Conservation (phyloP, 139 green algal genomes). For the Tetradesmus obliquus region DNA sequence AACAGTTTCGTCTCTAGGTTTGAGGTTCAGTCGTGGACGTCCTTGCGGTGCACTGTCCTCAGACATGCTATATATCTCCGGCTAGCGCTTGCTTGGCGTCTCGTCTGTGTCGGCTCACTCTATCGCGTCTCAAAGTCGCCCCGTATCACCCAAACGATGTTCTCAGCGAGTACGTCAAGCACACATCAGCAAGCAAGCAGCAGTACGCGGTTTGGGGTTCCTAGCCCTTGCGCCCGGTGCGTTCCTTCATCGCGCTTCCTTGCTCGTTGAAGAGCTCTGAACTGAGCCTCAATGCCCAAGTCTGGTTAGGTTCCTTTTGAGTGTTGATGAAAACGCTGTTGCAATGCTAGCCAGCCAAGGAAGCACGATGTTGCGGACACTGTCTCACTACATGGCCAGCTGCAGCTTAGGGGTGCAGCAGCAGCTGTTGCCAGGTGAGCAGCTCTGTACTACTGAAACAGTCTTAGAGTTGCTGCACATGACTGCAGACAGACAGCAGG, state of each 20-base stretch:
- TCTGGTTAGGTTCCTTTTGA: too few relatives aligned
- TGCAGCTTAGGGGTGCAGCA: slow-evolving; percentile 41
- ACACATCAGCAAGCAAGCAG: not conserved
- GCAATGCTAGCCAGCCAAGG: not conserved
- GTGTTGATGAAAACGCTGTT: not conserved
- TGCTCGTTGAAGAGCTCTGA: too few relatives aligned
- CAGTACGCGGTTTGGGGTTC: not conserved
- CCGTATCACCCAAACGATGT: not conserved
- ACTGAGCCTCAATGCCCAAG: too few relatives aligned
- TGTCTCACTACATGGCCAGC: slow-evolving; percentile 39
- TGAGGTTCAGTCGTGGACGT: slow-evolving; percentile 58
- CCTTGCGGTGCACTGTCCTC: slow-evolving; percentile 4
- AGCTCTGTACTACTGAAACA: not conserved
- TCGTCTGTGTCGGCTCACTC: not conserved
- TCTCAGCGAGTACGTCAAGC: not conserved
- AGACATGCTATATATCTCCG: slow-evolving; percentile 21
- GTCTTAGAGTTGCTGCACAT: not conserved
- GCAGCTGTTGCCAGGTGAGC: slow-evolving; percentile 29
- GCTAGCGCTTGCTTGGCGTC: not conserved
- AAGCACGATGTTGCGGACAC: slow-evolving; percentile 23
- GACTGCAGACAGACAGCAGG: not conserved
- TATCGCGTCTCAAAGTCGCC: not conserved
- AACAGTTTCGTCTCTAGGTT: slow-evolving; percentile 62
- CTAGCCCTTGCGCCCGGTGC: not conserved
- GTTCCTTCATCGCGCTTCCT: not conserved